Conservation (phyloP, 2,329 filamentous ascomycete genomes). For the Aspergillus brunneoviolaceus region DNA sequence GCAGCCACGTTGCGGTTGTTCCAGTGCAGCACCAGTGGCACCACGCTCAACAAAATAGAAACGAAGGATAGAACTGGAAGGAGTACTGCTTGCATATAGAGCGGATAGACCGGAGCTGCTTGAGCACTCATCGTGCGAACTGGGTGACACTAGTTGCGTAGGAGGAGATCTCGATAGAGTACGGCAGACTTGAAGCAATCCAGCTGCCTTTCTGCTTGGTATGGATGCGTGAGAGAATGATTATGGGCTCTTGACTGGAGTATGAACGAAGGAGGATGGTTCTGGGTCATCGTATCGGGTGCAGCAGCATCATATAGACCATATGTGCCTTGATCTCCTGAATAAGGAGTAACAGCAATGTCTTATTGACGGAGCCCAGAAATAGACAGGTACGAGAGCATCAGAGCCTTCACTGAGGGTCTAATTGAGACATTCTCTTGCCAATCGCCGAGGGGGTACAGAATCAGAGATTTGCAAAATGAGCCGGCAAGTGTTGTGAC, state of each 20-base stretch:
- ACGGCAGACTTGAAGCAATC: not conserved
- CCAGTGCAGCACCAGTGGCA: conserved; percentile 61
- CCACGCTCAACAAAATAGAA: conserved; percentile 53
- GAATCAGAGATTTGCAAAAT: not conserved
- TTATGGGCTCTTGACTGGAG: not conserved
- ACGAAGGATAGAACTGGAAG: conserved; percentile 53
- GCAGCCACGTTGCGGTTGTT: conserved; percentile 62
- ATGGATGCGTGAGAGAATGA: not conserved
- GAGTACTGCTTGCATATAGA: conserved; percentile 35
- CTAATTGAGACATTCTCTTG: not conserved
- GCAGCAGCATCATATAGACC: not conserved
- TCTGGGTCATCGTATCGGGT: conserved; percentile 13
- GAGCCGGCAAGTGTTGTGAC: conserved; percentile 6
- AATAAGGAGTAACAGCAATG: conserved; percentile 13
- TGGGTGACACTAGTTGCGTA: not conserved
- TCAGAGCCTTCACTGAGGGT: not conserved
- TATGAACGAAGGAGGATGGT: conserved; percentile 12
- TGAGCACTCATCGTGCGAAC: conserved; percentile 6
- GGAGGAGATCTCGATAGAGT: not conserved
- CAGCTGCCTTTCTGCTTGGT: not conserved
- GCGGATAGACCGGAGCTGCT: conserved; percentile 20
- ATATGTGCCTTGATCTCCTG: not conserved
- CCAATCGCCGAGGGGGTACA: not conserved
- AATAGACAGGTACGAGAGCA: not conserved
- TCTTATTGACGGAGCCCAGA: not conserved